Conservation (phyloP, 2,329 filamentous ascomycete species). For the Fusarium sp. region DNA sequence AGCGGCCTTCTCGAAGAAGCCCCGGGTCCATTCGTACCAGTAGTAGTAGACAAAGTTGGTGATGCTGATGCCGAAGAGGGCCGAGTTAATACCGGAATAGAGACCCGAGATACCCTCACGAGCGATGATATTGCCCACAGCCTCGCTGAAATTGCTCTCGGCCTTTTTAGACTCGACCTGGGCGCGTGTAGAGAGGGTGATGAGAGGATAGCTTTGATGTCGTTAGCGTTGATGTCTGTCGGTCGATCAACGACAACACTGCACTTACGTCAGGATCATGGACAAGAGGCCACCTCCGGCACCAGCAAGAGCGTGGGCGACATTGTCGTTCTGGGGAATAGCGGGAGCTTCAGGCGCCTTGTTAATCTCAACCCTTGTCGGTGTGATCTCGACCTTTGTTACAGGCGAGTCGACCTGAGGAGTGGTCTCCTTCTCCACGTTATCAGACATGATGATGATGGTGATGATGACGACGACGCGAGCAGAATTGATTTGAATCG, state of each 20-base stretch:
- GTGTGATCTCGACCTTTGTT: slow-evolving; percentile 35
- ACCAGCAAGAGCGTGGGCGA: slow-evolving; percentile 92
- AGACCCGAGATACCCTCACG: slow-evolving; percentile 90
- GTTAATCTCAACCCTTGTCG: slow-evolving; percentile 23
- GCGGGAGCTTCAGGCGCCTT: slow-evolving; percentile 59
- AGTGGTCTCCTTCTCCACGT: slow-evolving; percentile 34
- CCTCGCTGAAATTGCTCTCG: slow-evolving; percentile 82
- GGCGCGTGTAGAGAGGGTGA: slow-evolving; percentile 95
- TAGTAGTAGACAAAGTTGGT: slow-evolving; percentile 99
- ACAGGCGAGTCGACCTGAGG: slow-evolving; percentile 31
- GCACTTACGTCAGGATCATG: slow-evolving; percentile 86
- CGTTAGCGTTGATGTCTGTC: slow-evolving; percentile 23
- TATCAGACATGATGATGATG: slow-evolving; percentile 37
- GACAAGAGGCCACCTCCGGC: slow-evolving; percentile 93
- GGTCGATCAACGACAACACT: neutral
- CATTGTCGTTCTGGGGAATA: slow-evolving; percentile 91
- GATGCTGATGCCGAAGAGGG: slow-evolving; percentile 95
- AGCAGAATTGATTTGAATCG: slow-evolving; percentile 20
- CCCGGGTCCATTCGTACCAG: slow-evolving; percentile 98
- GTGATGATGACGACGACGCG: slow-evolving; percentile 3
- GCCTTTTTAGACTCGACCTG: slow-evolving; percentile 97
- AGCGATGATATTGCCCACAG: slow-evolving; percentile 85
- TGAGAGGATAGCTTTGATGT: slow-evolving; percentile 81
- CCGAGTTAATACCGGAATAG: slow-evolving; percentile 92
- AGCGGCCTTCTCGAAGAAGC: slow-evolving; percentile 84